Base-by-base conservation (phyloP, 257 asterid genomes). In the Gentiana macrophylla region DNA sequence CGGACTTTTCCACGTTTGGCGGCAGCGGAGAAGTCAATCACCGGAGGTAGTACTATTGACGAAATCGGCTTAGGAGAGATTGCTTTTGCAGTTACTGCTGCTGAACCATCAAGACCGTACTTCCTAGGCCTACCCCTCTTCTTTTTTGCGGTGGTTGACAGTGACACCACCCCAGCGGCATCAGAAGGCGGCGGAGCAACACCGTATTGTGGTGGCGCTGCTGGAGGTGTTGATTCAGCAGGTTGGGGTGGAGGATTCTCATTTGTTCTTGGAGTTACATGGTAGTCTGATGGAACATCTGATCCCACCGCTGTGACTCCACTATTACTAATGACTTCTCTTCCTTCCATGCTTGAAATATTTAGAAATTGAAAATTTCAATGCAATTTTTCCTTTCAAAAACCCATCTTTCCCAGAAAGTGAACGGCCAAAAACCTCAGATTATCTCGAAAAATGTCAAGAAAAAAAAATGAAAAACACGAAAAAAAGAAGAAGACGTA, bases 71-170 rank as follows among this genome's bases (percentile, higher is more conserved):
- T 84, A 2, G 98, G 95, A 1, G 98, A 90, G 38, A 86, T 81
- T 7, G 89, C 76, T 43, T 37, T 13, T 47, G 49, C 51, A 8
- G 70, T 58, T n/a, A 69, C 81, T 2, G 70, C 56, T n/a, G 67
- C 81, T 2, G 89, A 60, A 37, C 98, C 98, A 78, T 84, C 96
- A 0, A 91, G 84, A 12, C 76, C 95, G 52, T 90, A 90, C 75
- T 86, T 90, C 53, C 95, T 77, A 2, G 98, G 98, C 62, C 98
- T 74, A 33, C 98, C 98, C 70, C 98, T 82, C 64, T 82, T 90
- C 76, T 86, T 90, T 80, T 82, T 90, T 69, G 58, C 56, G 49
- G 57, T 49, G 56, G 63, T 4, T 52, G 57, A 15, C 24, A 24
- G 24, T 34, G 59, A 67, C 49, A 53, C 63, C 34, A 41, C 69